These are phyloP conservation scores for Oryza glaberrima DNA, from an alignment of 176 grass and related monocot species.

Conservation along the genomic window DNA sequence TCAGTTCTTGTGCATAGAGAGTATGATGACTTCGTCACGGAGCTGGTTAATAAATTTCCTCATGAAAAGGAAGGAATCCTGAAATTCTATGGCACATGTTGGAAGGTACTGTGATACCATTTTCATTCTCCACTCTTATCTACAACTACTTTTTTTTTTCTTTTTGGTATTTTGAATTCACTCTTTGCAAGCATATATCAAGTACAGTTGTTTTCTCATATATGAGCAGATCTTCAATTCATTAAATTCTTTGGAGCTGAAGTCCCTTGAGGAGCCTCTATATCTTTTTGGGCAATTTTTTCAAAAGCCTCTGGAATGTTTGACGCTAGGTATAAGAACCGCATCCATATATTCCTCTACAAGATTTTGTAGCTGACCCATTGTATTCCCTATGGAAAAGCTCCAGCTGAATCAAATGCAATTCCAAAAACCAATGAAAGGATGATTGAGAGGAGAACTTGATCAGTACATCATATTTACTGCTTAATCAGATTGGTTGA, in stretches of 20 bases:
- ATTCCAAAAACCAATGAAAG: neutral
- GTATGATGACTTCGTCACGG: conserved; percentile 66
- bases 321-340: conserved; percentile 75
- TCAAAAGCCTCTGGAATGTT: conserved; percentile 89
- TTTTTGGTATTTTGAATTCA: neutral
- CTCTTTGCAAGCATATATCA: neutral
- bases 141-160: neutral
- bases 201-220: neutral
- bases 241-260: conserved; percentile 88
- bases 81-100: conserved; percentile 82
- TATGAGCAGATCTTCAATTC: conserved; percentile 83
- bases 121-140: neutral
- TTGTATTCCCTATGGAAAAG: neutral
- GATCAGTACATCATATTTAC: neutral
- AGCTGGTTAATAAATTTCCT: conserved; percentile 79
- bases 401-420: neutral
- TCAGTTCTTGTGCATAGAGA: conserved; percentile 81
- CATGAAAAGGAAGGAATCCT: conserved; percentile 85
- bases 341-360: neutral
- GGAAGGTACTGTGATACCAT: conserved; percentile 57
- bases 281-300: conserved; percentile 96
- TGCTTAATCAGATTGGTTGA: conserved; percentile 6
- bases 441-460: neutral
- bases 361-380: neutral
- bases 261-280: conserved; percentile 90